phyloP scores from a whole-genome alignment of 805 yeast genomes.

The Cyberlindnera subsufficiens region DNA sequence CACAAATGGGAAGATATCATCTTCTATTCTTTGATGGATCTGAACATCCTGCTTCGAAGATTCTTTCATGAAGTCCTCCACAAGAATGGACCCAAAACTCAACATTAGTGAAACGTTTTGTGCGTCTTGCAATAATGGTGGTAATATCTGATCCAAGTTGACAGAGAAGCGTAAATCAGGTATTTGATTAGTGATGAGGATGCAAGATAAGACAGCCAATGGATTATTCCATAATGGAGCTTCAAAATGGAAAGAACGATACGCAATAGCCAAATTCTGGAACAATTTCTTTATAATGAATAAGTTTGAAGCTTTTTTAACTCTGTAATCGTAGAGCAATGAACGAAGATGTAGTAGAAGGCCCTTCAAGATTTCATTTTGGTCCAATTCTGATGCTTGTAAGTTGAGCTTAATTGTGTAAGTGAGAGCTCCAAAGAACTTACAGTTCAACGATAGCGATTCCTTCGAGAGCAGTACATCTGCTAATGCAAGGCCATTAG shows the following conservation, averaged over 20 bases:
- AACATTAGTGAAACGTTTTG: constrained; percentile 19
- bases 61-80: constrained; percentile 43
- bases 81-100: constrained; percentile 38
- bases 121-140: constrained; percentile 2
- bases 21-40: constrained; percentile 35
- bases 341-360: constrained; percentile 13
- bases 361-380: constrained; percentile 7
- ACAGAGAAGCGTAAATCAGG: constrained; percentile 4
- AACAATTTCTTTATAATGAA: constrained; percentile 55
- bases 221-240: constrained; percentile 37
- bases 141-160: constrained; percentile 9
- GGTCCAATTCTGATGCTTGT: constrained; percentile 15
- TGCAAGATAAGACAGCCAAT: constrained; percentile 22
- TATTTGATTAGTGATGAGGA: constrained; percentile 9
- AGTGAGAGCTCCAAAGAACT: constrained; percentile 80
- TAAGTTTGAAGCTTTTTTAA: constrained; percentile 13
- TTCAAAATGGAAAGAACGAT: constrained; percentile 24
- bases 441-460: constrained; percentile 38
- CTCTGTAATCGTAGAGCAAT: constrained; percentile 6
- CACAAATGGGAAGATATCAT: constrained; percentile 28
- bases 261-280: constrained; percentile 47
- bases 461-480: constrained; percentile 37
- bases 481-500: constrained; percentile 54
- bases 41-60: constrained; percentile 22
- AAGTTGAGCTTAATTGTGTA: constrained; percentile 54